A percentile compares a stretch with the other conserved stretches of the same genome.
These are phyloP conservation scores for Ustilago cynodontis DNA, from an alignment of 1,284 basidiomycete genomes.

Conservation along the genomic window DNA sequence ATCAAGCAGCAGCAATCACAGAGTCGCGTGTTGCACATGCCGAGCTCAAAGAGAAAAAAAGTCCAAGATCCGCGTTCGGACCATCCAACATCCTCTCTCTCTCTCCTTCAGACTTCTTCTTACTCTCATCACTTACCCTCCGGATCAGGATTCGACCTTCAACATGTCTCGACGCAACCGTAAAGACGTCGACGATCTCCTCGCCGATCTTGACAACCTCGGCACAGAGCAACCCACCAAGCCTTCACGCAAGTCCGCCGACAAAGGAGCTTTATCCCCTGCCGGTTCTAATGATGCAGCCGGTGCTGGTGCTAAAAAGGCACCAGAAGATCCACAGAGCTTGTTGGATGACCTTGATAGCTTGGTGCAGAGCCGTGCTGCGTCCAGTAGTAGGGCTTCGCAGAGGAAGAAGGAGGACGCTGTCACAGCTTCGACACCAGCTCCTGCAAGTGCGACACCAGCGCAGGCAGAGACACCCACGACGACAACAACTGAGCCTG, in stretches of 20 bases:
- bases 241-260: conserved; percentile 33
- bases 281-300: conserved; percentile 10
- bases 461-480: conserved; percentile 4
- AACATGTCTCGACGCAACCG: conserved; percentile 50
- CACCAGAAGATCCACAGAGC: conserved; percentile 64
- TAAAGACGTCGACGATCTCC: conserved; percentile 66
- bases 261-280: conserved; percentile 15
- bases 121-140: neutral
- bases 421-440: neutral
- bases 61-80: conserved; percentile 12
- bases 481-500: neutral
- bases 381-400: conserved; percentile 39
- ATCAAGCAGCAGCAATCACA: conserved; percentile 7
- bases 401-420: conserved; percentile 39
- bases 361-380: conserved; percentile 63
- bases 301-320: conserved; percentile 24
- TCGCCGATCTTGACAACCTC: conserved; percentile 65
- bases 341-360: conserved; percentile 68
- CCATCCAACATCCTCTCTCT: conserved; percentile 11
- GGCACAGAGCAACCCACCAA: conserved; percentile 43
- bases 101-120: neutral
- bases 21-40: neutral
- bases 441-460: conserved; percentile 1
- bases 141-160: conserved; percentile 9
- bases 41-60: conserved; percentile 1